These are phyloP conservation scores for Phytophthora fragariae DNA, from an alignment of 352 stramenopile genomes.

Conservation along the genomic window DNA sequence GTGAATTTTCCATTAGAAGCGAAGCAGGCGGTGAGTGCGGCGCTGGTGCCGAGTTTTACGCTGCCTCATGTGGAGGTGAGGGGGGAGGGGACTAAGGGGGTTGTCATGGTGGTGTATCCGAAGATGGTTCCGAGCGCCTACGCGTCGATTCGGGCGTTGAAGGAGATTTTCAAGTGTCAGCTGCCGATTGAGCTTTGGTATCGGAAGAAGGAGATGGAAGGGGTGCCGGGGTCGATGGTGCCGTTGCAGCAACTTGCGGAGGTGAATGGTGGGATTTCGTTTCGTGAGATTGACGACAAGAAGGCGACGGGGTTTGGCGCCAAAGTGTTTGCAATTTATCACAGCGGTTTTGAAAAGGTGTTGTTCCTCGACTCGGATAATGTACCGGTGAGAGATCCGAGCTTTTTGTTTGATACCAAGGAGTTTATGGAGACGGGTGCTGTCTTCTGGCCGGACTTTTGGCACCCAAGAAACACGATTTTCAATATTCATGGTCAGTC, in stretches of 20 bases:
- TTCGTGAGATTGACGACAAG: conserved; percentile 43
- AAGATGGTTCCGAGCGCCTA: conserved; percentile 60
- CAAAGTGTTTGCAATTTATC: conserved; percentile 63
- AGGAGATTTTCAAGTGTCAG: conserved; percentile 40
- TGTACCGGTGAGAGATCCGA: conserved; percentile 60
- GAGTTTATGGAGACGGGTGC: conserved; percentile 57
- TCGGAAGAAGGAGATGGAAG: conserved; percentile 39
- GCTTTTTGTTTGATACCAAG: conserved; percentile 53
- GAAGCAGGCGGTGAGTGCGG: conserved; percentile 24
- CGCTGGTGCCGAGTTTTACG: conserved; percentile 17
- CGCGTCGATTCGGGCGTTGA: conserved; percentile 44
- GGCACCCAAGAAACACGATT: conserved; percentile 63
- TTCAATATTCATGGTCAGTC: conserved; percentile 68
- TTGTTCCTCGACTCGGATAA: conserved; percentile 76
- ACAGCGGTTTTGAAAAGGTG: conserved; percentile 55
- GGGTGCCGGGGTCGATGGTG: conserved; percentile 25
- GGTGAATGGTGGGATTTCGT: conserved; percentile 14
- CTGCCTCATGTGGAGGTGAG: conserved; percentile 18
- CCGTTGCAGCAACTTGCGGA: conserved; percentile 23
- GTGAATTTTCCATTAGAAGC: conserved; percentile 45
- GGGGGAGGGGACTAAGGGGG: conserved; percentile 29
- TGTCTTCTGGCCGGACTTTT: conserved; percentile 82
- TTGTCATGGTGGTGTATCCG: conserved; percentile 68
- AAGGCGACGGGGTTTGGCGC: conserved; percentile 52
- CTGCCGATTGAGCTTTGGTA: conserved; percentile 70